Conservation (phyloP, 2,329 filamentous ascomycete genomes). For the Septoria linicola region DNA sequence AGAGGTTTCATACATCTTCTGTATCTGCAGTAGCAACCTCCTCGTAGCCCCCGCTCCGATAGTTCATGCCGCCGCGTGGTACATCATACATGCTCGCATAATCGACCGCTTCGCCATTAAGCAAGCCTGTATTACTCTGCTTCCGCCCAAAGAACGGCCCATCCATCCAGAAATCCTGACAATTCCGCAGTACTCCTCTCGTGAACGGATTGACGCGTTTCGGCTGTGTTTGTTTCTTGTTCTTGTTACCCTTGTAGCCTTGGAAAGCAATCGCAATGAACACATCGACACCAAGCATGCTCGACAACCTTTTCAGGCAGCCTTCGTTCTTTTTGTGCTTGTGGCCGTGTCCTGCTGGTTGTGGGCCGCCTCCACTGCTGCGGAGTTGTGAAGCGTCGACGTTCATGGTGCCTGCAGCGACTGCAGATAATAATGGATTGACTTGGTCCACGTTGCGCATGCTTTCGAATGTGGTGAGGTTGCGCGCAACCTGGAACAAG, state of each 20-base stretch:
- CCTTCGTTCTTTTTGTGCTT: slow-evolving; percentile 59
- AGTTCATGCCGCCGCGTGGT: slow-evolving; percentile 66
- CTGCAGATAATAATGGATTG: slow-evolving; percentile 67
- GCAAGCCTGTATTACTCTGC: slow-evolving; percentile 68
- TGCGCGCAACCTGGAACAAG: slow-evolving; percentile 84
- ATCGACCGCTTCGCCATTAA: slow-evolving; percentile 78
- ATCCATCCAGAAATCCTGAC: slow-evolving; percentile 95
- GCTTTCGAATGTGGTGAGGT: slow-evolving; percentile 94
- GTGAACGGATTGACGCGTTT: slow-evolving; percentile 76
- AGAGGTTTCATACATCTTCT: slow-evolving; percentile 27
- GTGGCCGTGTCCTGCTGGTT: slow-evolving; percentile 46
- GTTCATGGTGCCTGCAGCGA: slow-evolving; percentile 68
- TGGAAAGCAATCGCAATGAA: slow-evolving; percentile 88
- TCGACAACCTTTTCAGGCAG: slow-evolving; percentile 75
- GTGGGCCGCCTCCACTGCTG: slow-evolving; percentile 63
- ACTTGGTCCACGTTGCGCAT: slow-evolving; percentile 69
- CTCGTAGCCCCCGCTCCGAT: slow-evolving; percentile 59
- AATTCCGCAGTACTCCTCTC: slow-evolving; percentile 80
- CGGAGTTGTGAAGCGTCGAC: slow-evolving; percentile 69
- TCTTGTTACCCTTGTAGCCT: slow-evolving; percentile 60
- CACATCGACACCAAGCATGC: slow-evolving; percentile 83
- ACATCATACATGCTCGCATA: slow-evolving; percentile 89
- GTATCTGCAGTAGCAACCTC: slow-evolving; percentile 57
- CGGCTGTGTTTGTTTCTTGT: slow-evolving; percentile 25
- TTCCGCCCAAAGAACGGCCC: slow-evolving; percentile 75